phyloP scores from a whole-genome alignment of 2,329 filamentous ascomycete genomes.

The Paracoccidioides lutzii region DNA sequence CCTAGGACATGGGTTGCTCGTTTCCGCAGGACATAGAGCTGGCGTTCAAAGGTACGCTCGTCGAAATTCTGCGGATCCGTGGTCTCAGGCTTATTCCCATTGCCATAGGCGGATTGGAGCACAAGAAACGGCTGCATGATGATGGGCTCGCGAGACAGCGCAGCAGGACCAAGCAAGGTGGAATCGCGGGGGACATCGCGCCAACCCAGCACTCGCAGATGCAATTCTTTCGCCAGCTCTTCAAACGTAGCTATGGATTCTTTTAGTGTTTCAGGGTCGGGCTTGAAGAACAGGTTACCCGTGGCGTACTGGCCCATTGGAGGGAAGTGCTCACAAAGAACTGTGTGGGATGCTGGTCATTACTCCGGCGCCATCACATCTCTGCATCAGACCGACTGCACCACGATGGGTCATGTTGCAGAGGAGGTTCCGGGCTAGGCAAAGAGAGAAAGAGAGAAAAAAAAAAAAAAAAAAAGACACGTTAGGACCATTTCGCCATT shows the following conservation, averaged over 20 bases:
- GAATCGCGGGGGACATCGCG: conserved; percentile 91
- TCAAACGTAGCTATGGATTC: conserved; percentile 89
- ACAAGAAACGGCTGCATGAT: conserved; percentile 95
- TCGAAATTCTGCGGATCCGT: conserved; percentile 73
- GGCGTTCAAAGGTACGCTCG: conserved; percentile 74
- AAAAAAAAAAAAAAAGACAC: conserved; percentile 4
- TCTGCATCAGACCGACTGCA: conserved; percentile 90
- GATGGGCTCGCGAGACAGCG: conserved; percentile 83
- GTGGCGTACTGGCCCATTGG: conserved; percentile 87
- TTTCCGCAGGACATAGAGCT: conserved; percentile 90
- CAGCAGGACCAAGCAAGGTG: conserved; percentile 80
- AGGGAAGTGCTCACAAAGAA: conserved; percentile 98
- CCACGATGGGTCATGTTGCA: conserved; percentile 99
- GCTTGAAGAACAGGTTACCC: conserved; percentile 98
- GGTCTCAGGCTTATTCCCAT: conserved; percentile 62
- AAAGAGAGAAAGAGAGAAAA: no score
- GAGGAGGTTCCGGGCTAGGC: conserved; percentile 70
- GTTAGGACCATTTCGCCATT: conserved; percentile 20
- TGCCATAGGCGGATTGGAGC: conserved; percentile 69
- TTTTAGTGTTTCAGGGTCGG: conserved; percentile 75
- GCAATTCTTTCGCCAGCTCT: conserved; percentile 77
- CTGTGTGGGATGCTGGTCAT: conserved; percentile 98
- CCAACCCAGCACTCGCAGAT: conserved; percentile 87
- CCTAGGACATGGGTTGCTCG: conserved; percentile 88
- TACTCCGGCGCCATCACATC: conserved; percentile 95